Evolutionary conservation across 345 rosid genomes (phyloP).

Genomic region (Euphorbia pulcherrima): DNA sequence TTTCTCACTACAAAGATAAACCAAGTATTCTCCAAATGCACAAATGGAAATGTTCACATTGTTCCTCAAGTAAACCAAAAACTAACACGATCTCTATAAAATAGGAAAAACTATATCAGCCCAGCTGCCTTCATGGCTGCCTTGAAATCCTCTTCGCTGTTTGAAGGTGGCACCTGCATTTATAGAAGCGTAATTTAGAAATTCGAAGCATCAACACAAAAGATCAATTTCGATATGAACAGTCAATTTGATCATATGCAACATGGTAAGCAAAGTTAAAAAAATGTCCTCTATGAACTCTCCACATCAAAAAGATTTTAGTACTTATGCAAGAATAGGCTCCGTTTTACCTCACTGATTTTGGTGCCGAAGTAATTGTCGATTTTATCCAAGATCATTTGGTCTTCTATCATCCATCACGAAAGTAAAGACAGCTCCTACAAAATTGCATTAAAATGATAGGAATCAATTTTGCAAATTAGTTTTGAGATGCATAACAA

Average conservation of each 20-base stretch:
- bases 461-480: not conserved
- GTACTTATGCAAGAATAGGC: not conserved
- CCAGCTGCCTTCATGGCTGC: conserved; percentile 53
- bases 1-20: not conserved
- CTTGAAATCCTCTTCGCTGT: conserved; percentile 42
- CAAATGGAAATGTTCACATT: not conserved
- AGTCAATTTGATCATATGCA: too few species aligned
- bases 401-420: conserved; percentile 44
- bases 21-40: too few species aligned
- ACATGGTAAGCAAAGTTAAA: too few species aligned
- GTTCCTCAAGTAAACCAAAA: not conserved
- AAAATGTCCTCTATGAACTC: too few species aligned
- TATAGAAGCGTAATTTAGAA: too few species aligned
- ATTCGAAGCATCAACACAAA: too few species aligned
- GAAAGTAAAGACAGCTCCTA: conserved; percentile 91
- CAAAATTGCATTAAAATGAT: too few species aligned
- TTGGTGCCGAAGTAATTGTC: conserved; percentile 55
- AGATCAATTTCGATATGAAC: too few species aligned
- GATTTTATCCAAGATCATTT: conserved; percentile 59
- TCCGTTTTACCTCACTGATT: conserved; percentile 44
- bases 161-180: conserved; percentile 45
- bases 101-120: conserved; percentile 25
- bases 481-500: not conserved
- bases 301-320: too few species aligned
- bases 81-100: not conserved